Conservation (phyloP, 345 rosid genomes). For the Eucalyptus tenuipes region DNA sequence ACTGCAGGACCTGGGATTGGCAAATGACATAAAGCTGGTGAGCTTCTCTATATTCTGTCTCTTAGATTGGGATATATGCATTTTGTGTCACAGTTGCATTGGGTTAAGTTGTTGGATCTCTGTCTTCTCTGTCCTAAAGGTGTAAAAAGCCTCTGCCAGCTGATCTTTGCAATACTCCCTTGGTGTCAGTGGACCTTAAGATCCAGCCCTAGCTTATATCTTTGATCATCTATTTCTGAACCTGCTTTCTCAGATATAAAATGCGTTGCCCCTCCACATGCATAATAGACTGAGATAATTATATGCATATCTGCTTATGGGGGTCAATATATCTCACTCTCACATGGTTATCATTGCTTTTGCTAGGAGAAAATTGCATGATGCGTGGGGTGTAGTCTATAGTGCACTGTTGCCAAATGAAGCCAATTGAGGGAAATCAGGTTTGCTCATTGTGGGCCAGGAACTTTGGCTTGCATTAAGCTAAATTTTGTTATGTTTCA, state of each 20-base stretch:
- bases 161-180: background rate
- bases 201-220: background rate
- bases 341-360: background rate
- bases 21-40: conserved; percentile 49
- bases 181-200: background rate
- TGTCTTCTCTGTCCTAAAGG: background rate
- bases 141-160: background rate
- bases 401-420: background rate
- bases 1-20: conserved; percentile 35
- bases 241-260: background rate
- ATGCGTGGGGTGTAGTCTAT: background rate
- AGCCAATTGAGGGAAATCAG: background rate
- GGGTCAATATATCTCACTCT: background rate
- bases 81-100: background rate
- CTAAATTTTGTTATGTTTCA: background rate
- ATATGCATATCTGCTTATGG: background rate
- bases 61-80: background rate
- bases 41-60: background rate
- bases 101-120: background rate
- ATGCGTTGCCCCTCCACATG: background rate
- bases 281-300: background rate
- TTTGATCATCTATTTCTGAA: background rate
- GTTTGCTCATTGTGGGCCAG: background rate
- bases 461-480: background rate
- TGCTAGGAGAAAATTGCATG: background rate